phyloP scores from a whole-genome alignment of 306 rosid species.

The Lotus japonicus region DNA sequence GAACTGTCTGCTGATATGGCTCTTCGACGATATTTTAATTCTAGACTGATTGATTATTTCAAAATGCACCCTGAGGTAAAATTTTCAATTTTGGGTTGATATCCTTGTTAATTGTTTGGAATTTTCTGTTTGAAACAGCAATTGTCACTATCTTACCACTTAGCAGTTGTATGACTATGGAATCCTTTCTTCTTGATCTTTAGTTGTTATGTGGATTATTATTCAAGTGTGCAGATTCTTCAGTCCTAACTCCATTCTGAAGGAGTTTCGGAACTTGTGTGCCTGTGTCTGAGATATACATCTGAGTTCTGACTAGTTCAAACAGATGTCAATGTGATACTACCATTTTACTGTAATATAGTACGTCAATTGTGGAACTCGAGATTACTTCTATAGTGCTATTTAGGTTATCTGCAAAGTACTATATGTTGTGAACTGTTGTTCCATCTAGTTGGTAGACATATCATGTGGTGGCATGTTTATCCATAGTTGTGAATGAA shows the following conservation, averaged over 20 bases:
- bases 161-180: not conserved
- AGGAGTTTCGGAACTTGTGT: not conserved
- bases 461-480: not conserved
- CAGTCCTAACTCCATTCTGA: not conserved
- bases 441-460: not conserved
- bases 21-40: conserved; percentile 38
- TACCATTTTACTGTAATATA: not conserved
- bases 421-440: not conserved
- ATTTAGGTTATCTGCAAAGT: not conserved
- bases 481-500: not conserved
- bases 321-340: not conserved
- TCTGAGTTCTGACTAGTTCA: not conserved
- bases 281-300: not conserved
- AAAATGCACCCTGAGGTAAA: conserved; percentile 54
- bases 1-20: conserved; percentile 38
- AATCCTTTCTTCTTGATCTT: not conserved
- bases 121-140: not conserved
- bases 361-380: not conserved
- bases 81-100: not conserved
- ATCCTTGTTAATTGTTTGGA: not conserved
- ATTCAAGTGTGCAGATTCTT: not conserved
- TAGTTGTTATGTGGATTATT: not conserved
- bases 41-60: conserved; percentile 43
- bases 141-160: not conserved
- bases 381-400: not conserved